A percentile compares a stretch with the other conserved stretches of the same genome.
phyloP scores from a whole-genome alignment of 306 rosid species.

The Begonia fuchsioides region DNA sequence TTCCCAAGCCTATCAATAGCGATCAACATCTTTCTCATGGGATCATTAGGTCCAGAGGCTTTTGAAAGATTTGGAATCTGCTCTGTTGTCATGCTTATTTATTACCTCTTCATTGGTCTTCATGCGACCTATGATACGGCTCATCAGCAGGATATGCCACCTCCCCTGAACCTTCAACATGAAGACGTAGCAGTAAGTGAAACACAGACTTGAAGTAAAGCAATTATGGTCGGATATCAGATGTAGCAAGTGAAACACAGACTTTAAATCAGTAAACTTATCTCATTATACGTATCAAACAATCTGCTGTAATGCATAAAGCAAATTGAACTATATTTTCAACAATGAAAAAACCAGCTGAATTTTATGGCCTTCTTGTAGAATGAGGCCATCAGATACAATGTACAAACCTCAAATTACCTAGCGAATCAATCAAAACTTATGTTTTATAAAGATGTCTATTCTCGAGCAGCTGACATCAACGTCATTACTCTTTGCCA shows the following conservation, averaged over 20 bases:
- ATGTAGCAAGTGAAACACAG: slow-evolving; percentile 13
- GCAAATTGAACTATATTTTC: no score
- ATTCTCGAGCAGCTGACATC: no score
- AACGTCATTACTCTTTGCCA: no score
- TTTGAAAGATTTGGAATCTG: slow-evolving; percentile 63
- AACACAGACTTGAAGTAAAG: slow-evolving; percentile 23
- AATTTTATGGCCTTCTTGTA: no score
- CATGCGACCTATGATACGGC: slow-evolving; percentile 81
- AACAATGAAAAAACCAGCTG: no score
- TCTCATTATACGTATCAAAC: no score
- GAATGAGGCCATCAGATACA: no score
- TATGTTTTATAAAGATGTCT: no score
- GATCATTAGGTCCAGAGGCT: slow-evolving; percentile 32
- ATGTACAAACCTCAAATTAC: no score
- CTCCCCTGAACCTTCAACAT: slow-evolving; percentile 9
- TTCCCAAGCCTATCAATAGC: slow-evolving; percentile 68
- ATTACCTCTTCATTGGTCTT: slow-evolving; percentile 57
- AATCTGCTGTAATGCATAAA: no score
- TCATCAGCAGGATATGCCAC: slow-evolving; percentile 26
- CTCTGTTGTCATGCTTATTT: slow-evolving; percentile 38
- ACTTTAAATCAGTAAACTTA: slow-evolving; percentile 9
- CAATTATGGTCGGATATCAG: no score
- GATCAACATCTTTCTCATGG: slow-evolving; percentile 60
- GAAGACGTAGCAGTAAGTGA: slow-evolving; percentile 12
- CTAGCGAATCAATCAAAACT: no score